Percentiles rank a stretch among this genome's conserved stretches.
Conservation (phyloP, 495 filamentous ascomycete species). For the Talaromyces adpressus region DNA sequence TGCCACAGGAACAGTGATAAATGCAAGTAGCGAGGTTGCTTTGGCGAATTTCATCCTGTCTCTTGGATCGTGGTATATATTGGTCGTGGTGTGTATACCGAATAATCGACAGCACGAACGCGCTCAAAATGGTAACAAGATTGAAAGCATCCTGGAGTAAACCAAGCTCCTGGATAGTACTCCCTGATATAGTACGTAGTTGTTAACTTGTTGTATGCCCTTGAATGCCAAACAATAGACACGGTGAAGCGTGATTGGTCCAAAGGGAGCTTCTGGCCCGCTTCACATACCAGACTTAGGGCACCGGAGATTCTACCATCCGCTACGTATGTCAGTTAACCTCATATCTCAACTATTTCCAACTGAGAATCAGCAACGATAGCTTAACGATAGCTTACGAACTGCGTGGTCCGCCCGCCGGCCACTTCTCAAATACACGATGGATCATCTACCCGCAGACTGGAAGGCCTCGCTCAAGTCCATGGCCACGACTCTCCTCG, state of each 20-base stretch:
- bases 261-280: background rate
- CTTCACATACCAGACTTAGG: background rate
- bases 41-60: conserved; percentile 25
- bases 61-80: background rate
- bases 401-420: background rate
- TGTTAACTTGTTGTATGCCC: background rate
- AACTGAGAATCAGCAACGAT: background rate
- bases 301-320: background rate
- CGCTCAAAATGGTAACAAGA: background rate
- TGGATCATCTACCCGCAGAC: conserved; percentile 11
- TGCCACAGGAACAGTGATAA: conserved; percentile 34
- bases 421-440: conserved; percentile 5
- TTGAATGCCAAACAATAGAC: background rate
- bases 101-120: background rate
- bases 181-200: background rate
- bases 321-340: background rate
- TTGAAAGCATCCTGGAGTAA: background rate
- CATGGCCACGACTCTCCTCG: conserved; percentile 35
- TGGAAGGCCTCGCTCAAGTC: conserved; percentile 26
- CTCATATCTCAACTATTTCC: background rate
- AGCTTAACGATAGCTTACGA: background rate
- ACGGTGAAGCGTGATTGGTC: background rate
- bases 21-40: conserved; percentile 22
- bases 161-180: background rate
- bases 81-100: background rate